phyloP scores from a whole-genome alignment of 345 rosid genomes.

The Cardamine chenopodiifolia region DNA sequence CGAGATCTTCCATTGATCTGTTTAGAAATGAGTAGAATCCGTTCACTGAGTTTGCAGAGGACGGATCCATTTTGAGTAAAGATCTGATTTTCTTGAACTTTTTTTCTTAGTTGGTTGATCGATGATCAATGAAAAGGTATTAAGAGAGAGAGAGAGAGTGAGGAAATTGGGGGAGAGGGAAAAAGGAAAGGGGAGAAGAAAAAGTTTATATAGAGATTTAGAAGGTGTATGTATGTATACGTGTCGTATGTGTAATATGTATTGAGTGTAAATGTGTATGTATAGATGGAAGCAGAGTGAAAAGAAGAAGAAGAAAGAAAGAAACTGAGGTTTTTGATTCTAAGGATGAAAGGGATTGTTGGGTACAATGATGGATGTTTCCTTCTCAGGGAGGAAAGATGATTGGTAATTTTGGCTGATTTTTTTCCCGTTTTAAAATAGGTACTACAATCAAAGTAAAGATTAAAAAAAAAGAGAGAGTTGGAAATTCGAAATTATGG shows the following conservation, averaged over 20 bases:
- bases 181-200: constrained; percentile 22
- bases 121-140: constrained; percentile 31
- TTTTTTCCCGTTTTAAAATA: not conserved
- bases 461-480: not conserved
- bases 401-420: constrained; percentile 60
- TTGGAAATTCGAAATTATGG: constrained; percentile 5
- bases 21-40: constrained; percentile 86
- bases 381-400: constrained; percentile 90
- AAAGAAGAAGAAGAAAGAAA: constrained; percentile 22
- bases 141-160: constrained; percentile 28
- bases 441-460: not conserved
- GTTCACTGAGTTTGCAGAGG: constrained; percentile 74
- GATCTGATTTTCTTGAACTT: constrained; percentile 12
- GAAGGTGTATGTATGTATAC: not conserved
- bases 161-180: constrained; percentile 40
- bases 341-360: constrained; percentile 63
- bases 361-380: constrained; percentile 98
- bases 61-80: constrained; percentile 66
- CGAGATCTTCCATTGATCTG: constrained; percentile 94
- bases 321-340: constrained; percentile 30
- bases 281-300: constrained; percentile 53
- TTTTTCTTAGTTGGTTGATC: not conserved
- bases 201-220: constrained; percentile 36
- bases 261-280: not conserved
- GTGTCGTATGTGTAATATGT: not conserved